A percentile compares a stretch with the other conserved stretches of the same genome.
phyloP scores from a whole-genome alignment of 2,329 filamentous ascomycete species.

The Pseudogymnoascus destructans region DNA sequence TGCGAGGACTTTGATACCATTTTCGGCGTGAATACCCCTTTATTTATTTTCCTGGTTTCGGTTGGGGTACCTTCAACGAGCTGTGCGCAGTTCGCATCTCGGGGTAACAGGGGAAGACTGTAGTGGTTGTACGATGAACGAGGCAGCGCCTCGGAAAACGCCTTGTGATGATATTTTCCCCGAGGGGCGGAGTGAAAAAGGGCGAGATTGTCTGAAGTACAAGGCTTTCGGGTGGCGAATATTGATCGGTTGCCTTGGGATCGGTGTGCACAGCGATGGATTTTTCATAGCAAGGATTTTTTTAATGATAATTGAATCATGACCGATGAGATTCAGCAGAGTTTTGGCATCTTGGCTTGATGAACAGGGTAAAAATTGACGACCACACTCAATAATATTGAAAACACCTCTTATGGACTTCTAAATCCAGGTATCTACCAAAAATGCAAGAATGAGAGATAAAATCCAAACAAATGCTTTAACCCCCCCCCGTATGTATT shows the following conservation, averaged over 20 bases:
- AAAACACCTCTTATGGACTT: not conserved
- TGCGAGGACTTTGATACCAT: not conserved
- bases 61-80: not conserved
- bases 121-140: not conserved
- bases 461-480: not conserved
- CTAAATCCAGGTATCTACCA: not conserved
- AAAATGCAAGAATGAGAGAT: not conserved
- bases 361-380: not conserved
- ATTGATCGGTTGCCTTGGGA: not conserved
- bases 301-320: not conserved
- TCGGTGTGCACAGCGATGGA: not conserved
- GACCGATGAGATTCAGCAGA: not conserved
- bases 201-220: not conserved
- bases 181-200: not conserved
- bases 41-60: not conserved
- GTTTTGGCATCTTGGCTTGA: not conserved
- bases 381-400: not conserved
- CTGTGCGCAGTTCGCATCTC: not conserved
- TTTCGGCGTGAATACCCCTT: not conserved
- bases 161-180: not conserved
- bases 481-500: not conserved
- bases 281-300: not conserved
- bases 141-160: not conserved
- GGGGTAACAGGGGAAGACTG: not conserved
- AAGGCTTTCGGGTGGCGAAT: not conserved